Percentiles rank a stretch among this genome's conserved stretches.
Conservation (phyloP, 2,329 filamentous ascomycete genomes). For the Alternaria sp. region DNA sequence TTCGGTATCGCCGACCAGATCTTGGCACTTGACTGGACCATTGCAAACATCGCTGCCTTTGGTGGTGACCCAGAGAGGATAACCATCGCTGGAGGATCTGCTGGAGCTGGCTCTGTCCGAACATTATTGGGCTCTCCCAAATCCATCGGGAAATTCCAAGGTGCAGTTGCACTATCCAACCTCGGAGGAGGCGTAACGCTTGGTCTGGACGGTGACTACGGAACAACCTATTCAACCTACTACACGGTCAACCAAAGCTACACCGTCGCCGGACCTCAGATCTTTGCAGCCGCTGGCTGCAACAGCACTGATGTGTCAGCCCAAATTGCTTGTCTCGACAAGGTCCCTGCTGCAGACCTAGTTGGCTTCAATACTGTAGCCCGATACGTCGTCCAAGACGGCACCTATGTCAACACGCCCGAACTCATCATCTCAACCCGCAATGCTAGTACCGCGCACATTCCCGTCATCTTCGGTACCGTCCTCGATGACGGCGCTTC, state of each 20-base stretch:
- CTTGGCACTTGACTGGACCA: slow-evolving; percentile 57
- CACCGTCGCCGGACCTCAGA: slow-evolving; percentile 55
- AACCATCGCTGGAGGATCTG: slow-evolving; percentile 56
- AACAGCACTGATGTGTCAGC: slow-evolving; percentile 53
- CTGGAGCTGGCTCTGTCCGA: slow-evolving; percentile 63
- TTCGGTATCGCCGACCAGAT: slow-evolving; percentile 61
- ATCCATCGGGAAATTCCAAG: slow-evolving; percentile 56
- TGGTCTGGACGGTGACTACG: slow-evolving; percentile 63
- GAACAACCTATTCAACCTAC: slow-evolving; percentile 64
- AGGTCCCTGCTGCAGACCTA: slow-evolving; percentile 53
- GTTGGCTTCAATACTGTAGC: slow-evolving; percentile 51
- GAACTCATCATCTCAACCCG: slow-evolving; percentile 54
- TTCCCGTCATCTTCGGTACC: slow-evolving; percentile 64
- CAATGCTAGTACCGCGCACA: slow-evolving; percentile 55
- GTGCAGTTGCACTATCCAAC: slow-evolving; percentile 59
- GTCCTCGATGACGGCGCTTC: slow-evolving; percentile 63
- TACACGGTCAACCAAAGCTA: slow-evolving; percentile 62
- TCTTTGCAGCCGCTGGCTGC: slow-evolving; percentile 62
- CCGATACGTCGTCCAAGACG: slow-evolving; percentile 65
- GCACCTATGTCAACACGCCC: slow-evolving; percentile 60
- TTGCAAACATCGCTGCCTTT: slow-evolving; percentile 54
- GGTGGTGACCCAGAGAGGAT: slow-evolving; percentile 56
- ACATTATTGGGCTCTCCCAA: slow-evolving; percentile 60
- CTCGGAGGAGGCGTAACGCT: slow-evolving; percentile 63
- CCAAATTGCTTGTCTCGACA: slow-evolving; percentile 61